Evolutionary conservation across 2,329 filamentous ascomycete species (phyloP).

Genomic region (Claviceps capensis): DNA sequence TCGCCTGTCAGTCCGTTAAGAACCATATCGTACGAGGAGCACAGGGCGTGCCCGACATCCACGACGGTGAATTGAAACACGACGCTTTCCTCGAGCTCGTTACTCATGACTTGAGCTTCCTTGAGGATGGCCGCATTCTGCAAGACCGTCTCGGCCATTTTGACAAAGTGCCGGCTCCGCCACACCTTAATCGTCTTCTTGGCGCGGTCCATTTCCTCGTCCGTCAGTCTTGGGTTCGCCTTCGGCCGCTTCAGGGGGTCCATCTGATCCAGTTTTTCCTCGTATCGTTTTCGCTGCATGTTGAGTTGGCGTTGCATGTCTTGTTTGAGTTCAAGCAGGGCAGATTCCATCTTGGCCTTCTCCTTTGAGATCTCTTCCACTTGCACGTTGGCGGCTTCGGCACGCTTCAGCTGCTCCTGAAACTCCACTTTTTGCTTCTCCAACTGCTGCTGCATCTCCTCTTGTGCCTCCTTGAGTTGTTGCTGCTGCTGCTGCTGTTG

Average conservation of each 20-base stretch:
- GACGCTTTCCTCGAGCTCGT: conserved; percentile 83
- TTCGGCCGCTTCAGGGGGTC: conserved; percentile 48
- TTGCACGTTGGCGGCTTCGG: conserved; percentile 62
- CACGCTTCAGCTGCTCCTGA: conserved; percentile 60
- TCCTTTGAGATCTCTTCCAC: conserved; percentile 74
- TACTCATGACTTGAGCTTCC: conserved; percentile 95
- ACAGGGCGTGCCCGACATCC: conserved; percentile 74
- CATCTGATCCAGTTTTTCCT: conserved; percentile 69
- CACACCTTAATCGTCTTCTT: conserved; percentile 57
- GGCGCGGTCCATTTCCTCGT: conserved; percentile 59
- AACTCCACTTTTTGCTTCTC: conserved; percentile 78
- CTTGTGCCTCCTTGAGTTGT: conserved; percentile 52
- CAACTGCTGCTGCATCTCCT: conserved; percentile 72
- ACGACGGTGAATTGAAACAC: conserved; percentile 92
- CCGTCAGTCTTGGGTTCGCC: conserved; percentile 50
- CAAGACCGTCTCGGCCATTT: conserved; percentile 83
- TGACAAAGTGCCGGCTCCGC: conserved; percentile 75
- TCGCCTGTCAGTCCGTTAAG: conserved; percentile 81
- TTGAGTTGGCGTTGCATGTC: conserved; percentile 82
- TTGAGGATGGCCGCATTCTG: conserved; percentile 81
- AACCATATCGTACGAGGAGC: conserved; percentile 93
- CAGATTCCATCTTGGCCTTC: conserved; percentile 75
- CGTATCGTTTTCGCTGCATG: conserved; percentile 71
- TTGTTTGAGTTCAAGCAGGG: conserved; percentile 61
- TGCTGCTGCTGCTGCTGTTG: background rate